A percentile compares a stretch with the other conserved stretches of the same genome.
phyloP scores from a whole-genome alignment of 2,329 filamentous ascomycete species.

The Microsporum audouinii region DNA sequence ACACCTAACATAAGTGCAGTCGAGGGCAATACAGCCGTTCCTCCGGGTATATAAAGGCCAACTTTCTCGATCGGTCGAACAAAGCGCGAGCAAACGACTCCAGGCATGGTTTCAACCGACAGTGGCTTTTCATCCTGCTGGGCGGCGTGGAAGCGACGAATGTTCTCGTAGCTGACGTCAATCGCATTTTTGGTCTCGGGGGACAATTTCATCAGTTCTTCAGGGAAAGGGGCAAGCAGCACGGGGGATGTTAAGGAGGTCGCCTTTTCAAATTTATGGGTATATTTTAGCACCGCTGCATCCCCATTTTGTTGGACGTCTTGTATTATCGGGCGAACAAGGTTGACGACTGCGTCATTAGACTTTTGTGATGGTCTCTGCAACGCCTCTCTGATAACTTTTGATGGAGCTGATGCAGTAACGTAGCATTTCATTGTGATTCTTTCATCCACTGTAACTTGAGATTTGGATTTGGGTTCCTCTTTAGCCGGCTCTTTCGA shows the following conservation, averaged over 20 bases:
- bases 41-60: constrained; percentile 91
- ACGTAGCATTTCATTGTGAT: constrained; percentile 78
- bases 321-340: constrained; percentile 83
- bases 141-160: constrained; percentile 82
- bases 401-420: constrained; percentile 50
- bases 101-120: constrained; percentile 92
- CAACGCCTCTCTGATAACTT: constrained; percentile 61
- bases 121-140: constrained; percentile 76
- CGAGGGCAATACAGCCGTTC: constrained; percentile 91
- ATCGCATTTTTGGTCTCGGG: constrained; percentile 84
- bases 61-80: constrained; percentile 85
- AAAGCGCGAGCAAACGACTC: constrained; percentile 89
- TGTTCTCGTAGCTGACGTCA: constrained; percentile 87
- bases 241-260: constrained; percentile 83
- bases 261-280: constrained; percentile 95
- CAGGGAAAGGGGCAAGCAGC: constrained; percentile 75
- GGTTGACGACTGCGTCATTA: constrained; percentile 82
- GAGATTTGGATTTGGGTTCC: constrained; percentile 32
- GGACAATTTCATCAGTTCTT: constrained; percentile 71
- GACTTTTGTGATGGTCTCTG: constrained; percentile 88
- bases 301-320: constrained; percentile 76
- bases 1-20: constrained; percentile 97
- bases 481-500: constrained; percentile 25
- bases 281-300: constrained; percentile 79
- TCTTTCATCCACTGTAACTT: constrained; percentile 42